phyloP scores from a whole-genome alignment of 179 eudicot genomes.

The Nepenthes alata region DNA sequence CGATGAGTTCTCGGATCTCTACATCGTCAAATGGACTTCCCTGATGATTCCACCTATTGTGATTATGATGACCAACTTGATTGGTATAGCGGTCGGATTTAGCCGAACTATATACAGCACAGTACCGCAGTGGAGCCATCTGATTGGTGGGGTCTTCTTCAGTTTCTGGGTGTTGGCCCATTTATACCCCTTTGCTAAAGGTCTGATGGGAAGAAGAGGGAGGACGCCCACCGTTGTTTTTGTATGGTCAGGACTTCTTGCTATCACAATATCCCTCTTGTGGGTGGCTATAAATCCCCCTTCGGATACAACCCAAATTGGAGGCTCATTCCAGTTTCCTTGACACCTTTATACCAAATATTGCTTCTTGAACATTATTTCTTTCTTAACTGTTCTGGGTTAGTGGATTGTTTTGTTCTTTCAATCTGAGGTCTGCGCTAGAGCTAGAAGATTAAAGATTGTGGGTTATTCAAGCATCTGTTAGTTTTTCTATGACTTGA shows the following conservation, averaged over 20 bases:
- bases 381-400: background rate
- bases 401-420: slow-evolving; percentile 1
- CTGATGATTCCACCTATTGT: slow-evolving; percentile 78
- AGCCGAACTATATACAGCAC: slow-evolving; percentile 80
- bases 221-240: slow-evolving; percentile 80
- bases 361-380: background rate
- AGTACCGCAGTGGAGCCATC: slow-evolving; percentile 82
- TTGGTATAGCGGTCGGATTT: slow-evolving; percentile 78
- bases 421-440: background rate
- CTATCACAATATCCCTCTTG: slow-evolving; percentile 69
- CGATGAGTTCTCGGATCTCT: slow-evolving; percentile 81
- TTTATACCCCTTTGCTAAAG: slow-evolving; percentile 85
- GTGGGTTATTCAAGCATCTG: too few relatives aligned
- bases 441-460: too few relatives aligned
- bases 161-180: slow-evolving; percentile 95
- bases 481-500: too few relatives aligned
- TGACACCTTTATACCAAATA: slow-evolving; percentile 16
- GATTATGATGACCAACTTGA: slow-evolving; percentile 68
- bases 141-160: slow-evolving; percentile 83
- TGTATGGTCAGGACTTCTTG: slow-evolving; percentile 86
- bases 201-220: slow-evolving; percentile 89
- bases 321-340: slow-evolving; percentile 92
- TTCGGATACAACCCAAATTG: slow-evolving; percentile 48
- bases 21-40: slow-evolving; percentile 73
- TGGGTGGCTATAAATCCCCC: slow-evolving; percentile 95